Base-by-base conservation (phyloP, 371 early-diverging fungal genomes). In the Mortierella sp. region DNA sequence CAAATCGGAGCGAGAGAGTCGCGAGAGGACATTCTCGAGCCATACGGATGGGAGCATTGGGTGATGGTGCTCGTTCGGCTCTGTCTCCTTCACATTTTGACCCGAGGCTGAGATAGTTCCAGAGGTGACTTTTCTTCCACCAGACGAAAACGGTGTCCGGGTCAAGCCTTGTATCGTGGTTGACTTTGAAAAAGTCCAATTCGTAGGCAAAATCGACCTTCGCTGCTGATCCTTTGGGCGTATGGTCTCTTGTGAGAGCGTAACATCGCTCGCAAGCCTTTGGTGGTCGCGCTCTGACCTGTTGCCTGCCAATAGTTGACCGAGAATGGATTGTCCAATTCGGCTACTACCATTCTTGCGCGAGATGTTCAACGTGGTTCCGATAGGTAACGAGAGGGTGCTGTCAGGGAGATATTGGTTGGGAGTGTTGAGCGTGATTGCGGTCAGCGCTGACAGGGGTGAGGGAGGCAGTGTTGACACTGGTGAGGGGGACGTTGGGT, bases 211-310 rank as follows among this genome's bases (percentile, higher is more conserved):
- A 24, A 63, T 55, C 28, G 74, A 73, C 16, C 74, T 68, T 23
- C 74, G 68, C 16, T 68, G 74, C 16, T 67, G 67, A 23, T 72
- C 73, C 51, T 72, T 67, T 14, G 73, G 73, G n/a, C 74, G 68
- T 30, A 68, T 64, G 2, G 74, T 73, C 58, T 73, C 61, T 12
- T 38, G 53, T n/a, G 74, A 73, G 14, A 73, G 49, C 3, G 68
- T 16, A 10, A 48, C 57, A 53, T 64, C 74, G 45, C 54, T 49
- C 24, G 68, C 51, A 10, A 57, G 30, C n/a, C 31, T 61, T 34
- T 54, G 49, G 10, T 73, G 68, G 18, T 68, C 58, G 18, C 72
- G 60, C 42, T 64, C 61, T 39, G 72, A 62, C 27, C 45, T 58
- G 54, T 72, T 67, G 19, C 64, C 49, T 13, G 73, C 67, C 43